These are phyloP conservation scores for Xylaria palmicola DNA, from an alignment of 495 filamentous ascomycete species.

Conservation along the genomic window DNA sequence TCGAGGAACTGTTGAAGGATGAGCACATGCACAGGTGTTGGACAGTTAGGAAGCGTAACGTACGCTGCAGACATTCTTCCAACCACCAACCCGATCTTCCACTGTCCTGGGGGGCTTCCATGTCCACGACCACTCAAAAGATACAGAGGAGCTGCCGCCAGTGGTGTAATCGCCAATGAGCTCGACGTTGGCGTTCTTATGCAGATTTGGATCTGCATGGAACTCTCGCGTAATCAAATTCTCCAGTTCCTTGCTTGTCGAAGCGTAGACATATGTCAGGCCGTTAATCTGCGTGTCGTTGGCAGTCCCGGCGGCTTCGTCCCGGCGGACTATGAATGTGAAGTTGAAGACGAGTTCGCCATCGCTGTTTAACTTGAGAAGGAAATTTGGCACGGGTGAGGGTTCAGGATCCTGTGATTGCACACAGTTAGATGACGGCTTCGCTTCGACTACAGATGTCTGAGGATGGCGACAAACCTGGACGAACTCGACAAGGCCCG, in stretches of 20 bases:
- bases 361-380: slow-evolving; percentile 83
- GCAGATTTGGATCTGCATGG: slow-evolving; percentile 93
- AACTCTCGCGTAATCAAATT: slow-evolving; percentile 94
- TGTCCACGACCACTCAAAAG: slow-evolving; percentile 94
- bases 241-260: slow-evolving; percentile 81
- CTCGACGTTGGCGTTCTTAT: slow-evolving; percentile 95
- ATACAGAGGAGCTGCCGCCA: slow-evolving; percentile 73
- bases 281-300: slow-evolving; percentile 79
- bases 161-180: slow-evolving; percentile 87
- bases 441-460: neutral
- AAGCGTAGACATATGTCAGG: slow-evolving; percentile 87
- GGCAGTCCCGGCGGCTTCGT: slow-evolving; percentile 50
- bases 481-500: slow-evolving; percentile 79
- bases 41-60: slow-evolving; percentile 20
- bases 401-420: slow-evolving; percentile 73
- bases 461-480: slow-evolving; percentile 61
- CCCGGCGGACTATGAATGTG: slow-evolving; percentile 82
- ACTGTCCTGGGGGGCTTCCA: slow-evolving; percentile 85
- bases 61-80: slow-evolving; percentile 92
- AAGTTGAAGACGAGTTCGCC: slow-evolving; percentile 92
- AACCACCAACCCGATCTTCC: slow-evolving; percentile 87
- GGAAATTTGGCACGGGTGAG: slow-evolving; percentile 62
- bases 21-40: slow-evolving; percentile 16
- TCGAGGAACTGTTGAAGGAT: slow-evolving; percentile 70
- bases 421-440: slow-evolving; percentile 15